These are phyloP conservation scores for Coprinopsis marcescibilis DNA, from an alignment of 768 basidiomycete genomes.

Conservation along the genomic window DNA sequence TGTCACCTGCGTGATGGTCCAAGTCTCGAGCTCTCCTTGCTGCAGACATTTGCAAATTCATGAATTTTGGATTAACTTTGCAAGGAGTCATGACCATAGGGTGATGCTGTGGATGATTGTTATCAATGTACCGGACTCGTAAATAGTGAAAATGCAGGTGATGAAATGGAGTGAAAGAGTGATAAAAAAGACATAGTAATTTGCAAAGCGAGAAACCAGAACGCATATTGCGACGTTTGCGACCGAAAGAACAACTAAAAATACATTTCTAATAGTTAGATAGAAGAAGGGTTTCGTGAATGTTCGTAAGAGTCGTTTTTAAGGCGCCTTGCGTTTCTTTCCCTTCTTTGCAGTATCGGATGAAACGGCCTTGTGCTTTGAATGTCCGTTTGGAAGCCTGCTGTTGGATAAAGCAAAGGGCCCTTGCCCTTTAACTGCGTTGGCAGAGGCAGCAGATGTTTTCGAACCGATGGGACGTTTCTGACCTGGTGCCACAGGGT, in stretches of 20 bases:
- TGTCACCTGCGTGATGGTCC: background rate
- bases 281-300: slow-evolving; percentile 20
- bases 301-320: slow-evolving; percentile 23
- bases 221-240: too few relatives aligned
- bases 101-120: too few relatives aligned
- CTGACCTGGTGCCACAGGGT: slow-evolving; percentile 36
- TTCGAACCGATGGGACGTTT: slow-evolving; percentile 3
- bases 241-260: slow-evolving; percentile 9
- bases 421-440: slow-evolving; percentile 23
- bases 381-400: slow-evolving; percentile 42
- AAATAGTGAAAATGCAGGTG: slow-evolving; percentile 11
- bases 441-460: slow-evolving; percentile 8
- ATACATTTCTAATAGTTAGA: too few relatives aligned
- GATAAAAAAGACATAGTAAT: slow-evolving; percentile 11
- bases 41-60: too few relatives aligned
- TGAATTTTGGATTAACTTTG: too few relatives aligned
- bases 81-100: too few relatives aligned
- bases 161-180: slow-evolving; percentile 11
- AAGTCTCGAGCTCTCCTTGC: too few relatives aligned
- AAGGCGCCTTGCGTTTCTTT: slow-evolving; percentile 47
- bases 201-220: too few relatives aligned
- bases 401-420: slow-evolving; percentile 32
- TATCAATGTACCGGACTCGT: too few relatives aligned
- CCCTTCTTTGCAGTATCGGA: slow-evolving; percentile 49
- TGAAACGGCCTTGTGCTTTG: slow-evolving; percentile 33